Base-by-base conservation (phyloP, 1,139 yeast species). In the Pneumocystis carinii region DNA sequence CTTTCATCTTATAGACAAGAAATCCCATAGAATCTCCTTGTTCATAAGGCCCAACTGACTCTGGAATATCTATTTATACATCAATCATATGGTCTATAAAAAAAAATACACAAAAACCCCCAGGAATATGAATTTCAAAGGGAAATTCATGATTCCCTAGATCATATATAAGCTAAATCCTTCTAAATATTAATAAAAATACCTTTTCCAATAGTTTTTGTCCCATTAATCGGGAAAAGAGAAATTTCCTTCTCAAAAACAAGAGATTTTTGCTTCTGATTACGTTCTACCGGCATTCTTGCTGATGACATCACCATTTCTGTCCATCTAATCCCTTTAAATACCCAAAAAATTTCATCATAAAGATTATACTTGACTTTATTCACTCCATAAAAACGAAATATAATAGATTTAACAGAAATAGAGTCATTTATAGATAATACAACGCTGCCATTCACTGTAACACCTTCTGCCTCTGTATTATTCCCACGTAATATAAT, bases 101-200 rank as follows among this genome's bases (percentile, higher is more conserved):
- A 17, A 39, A 15, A 36, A 32, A 12, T 3, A 17, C 5, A 41
- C 19, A 59, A 64, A 48, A 48, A 64, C 66, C 59, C 0, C 97
- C 97, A 0, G 97, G 97, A 19, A 92, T 72, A 37, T 90, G 80
- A 1, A 94, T 81, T 67, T 86, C 85, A 72, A 92, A 92, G 0
- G 98, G 97, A 69, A 92, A 82, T 71, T 88, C 95, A 72, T 92
- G 90, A 72, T 88, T 89, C 0, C 98, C 98, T 61, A n/a, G 60
- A 0, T 7, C 14, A 17, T 17, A n/a, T 41, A 17, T 17, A 41
- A 0, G 12, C 27, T 32, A 38, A 15, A 58, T 36, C 35, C 7
- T 7, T 2, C 2, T 17, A 17, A 17, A 19, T 39, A 35, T 27
- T 64, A 66, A 36, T 71, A 74, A 24, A 64, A 37, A 15, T 37